Percentiles rank a stretch among this genome's conserved stretches.
These are phyloP conservation scores for Rhodamnia rubescens DNA, from an alignment of 345 rosid species.

Conservation along the genomic window DNA sequence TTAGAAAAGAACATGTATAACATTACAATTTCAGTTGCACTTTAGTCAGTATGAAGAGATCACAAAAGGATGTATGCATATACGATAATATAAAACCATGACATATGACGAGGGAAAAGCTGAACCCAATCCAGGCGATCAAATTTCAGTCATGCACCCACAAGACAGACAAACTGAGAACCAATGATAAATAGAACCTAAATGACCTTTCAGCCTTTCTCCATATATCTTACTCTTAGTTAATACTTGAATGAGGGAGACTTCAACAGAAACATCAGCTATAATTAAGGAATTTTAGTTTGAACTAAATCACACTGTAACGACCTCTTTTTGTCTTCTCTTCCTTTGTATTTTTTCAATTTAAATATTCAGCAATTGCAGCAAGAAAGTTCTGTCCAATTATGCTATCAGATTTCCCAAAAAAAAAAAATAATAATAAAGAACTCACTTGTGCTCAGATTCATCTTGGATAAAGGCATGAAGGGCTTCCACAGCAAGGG, in stretches of 20 bases:
- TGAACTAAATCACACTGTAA: not conserved
- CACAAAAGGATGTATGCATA: not conserved
- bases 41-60: not conserved
- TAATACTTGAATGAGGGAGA: not conserved
- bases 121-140: not conserved
- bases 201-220: not conserved
- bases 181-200: not conserved
- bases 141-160: not conserved
- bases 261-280: not conserved
- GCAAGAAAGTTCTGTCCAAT: not conserved
- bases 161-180: not conserved
- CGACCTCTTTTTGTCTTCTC: not conserved
- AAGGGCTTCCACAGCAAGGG: slow-evolving; percentile 96
- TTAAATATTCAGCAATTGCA: not conserved
- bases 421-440: not conserved
- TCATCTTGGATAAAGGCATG: slow-evolving; percentile 99
- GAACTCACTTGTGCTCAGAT: slow-evolving; percentile 93
- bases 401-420: not conserved
- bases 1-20: not conserved
- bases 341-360: not conserved
- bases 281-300: not conserved
- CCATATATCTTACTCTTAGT: not conserved
- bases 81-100: not conserved
- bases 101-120: not conserved
- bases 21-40: not conserved